Base-by-base conservation (phyloP, 805 yeast genomes). In the Metschnikowia reukaufii region DNA sequence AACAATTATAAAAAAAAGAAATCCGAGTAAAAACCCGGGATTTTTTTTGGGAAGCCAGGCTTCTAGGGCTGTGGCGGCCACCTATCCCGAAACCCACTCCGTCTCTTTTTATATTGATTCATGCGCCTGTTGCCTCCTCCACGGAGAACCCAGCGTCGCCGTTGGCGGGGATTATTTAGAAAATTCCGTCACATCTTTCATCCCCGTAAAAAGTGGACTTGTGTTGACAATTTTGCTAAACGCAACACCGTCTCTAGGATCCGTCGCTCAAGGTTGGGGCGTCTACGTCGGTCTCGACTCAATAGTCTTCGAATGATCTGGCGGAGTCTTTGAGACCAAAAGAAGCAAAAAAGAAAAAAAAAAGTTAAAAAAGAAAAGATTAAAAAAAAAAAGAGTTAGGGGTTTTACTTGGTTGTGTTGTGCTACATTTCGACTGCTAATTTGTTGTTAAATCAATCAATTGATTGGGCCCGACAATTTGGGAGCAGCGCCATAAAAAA, bases 41-140 rank as follows among this genome's bases (percentile, higher is more conserved):
- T n/a, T n/a, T n/a, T n/a, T n/a, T n/a, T n/a, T n/a, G n/a, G n/a
- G n/a, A n/a, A n/a, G n/a, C n/a, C n/a, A n/a, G 18, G 43, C 29
- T 6, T 10, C 49, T 51, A 54, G 36, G 55, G 25, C 55, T 51
- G 55, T 40, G 53, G 27, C 59, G 57, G 9, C 59, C 59, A 6
- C 59, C 59, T n/a, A 12, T 45, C 56, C 8, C 36, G 49, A 4
- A 55, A n/a, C n/a, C n/a, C n/a, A n/a, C n/a, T n/a, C n/a, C n/a
- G n/a, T n/a, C n/a, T n/a, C n/a, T n/a, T n/a, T n/a, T n/a, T n/a
- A n/a, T n/a, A n/a, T n/a, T n/a, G n/a, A n/a, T n/a, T n/a, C n/a
- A 17, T 19, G 29, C 29, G 29, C 29, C 29, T 25, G 29, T 13
- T 25, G 12, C 29, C 29, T 3, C 29, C 29, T 25, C 29, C 29